Evolutionary conservation across 2,329 filamentous ascomycete genomes (phyloP), one percentile per base, ranked within the genome.

Genomic region (Phaeoacremonium minimum): DNA sequence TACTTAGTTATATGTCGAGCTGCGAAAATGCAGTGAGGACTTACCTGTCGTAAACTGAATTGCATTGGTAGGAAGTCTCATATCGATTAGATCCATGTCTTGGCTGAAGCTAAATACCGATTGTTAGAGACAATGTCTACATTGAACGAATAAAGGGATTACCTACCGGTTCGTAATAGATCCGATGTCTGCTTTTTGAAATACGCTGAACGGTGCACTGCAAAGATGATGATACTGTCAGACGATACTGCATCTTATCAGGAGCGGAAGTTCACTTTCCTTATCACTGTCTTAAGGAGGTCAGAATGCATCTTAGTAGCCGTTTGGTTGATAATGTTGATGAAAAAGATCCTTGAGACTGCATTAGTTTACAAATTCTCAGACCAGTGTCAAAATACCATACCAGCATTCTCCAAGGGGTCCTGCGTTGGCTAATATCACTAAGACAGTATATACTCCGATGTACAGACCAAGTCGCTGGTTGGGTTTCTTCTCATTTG

Each of bases 21-120:
- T 11, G 2, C 2, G 11, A 15, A 6, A 30, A 8, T 2, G 15
- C 12, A 4, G 8, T 4, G 11, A 3, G 8, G 14, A 7, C 18
- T 34, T 6, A 20, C 19, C 32, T 12, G 18, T 34, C 14, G 22
- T 20, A 18, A 13, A 34, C 36, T 34, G 15, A 3, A 40, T n/a
- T 9, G 34, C 17, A 11, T 30, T 30, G 15, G n/a, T 18, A 9
- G 34, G 38, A 4, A 41, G 34, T 16, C 34, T 30, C 38, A 36
- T 37, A 18, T 41, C 38, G 28, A 36, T 33, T 16, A 37, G 18
- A 11, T 32, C 29, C 15, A 40, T 41, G 15, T 41, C 38, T 31
- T 41, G 33, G 15, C 34, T 34, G 28, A 40, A 40, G n/a, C 32
- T 34, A n/a, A 9, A 9, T 2, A 26, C n/a, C n/a, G n/a, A n/a